These are phyloP conservation scores for Rauvolfia tetraphylla DNA, from an alignment of 257 asterid genomes.

Conservation along the genomic window DNA sequence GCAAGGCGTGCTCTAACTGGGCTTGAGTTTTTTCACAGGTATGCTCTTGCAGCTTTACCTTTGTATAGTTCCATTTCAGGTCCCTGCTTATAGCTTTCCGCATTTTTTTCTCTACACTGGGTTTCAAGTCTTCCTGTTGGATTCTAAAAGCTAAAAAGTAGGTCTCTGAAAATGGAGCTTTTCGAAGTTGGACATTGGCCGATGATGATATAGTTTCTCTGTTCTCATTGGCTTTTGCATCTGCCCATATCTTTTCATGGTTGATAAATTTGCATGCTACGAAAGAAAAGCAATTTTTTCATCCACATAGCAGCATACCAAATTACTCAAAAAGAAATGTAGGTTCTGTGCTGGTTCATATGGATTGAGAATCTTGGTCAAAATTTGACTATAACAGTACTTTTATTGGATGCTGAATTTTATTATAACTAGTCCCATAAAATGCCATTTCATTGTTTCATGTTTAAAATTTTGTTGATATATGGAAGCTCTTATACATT, in stretches of 20 bases:
- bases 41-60: constrained; percentile 15
- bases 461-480: not conserved
- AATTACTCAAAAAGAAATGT: not conserved
- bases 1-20: constrained; percentile 88
- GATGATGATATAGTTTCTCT: not conserved
- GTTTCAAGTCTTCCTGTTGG: not conserved
- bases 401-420: not conserved
- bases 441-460: not conserved
- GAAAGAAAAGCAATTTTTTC: not conserved
- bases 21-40: constrained; percentile 96
- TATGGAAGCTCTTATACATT: not conserved
- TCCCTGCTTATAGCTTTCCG: not conserved
- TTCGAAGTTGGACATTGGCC: not conserved
- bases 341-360: not conserved
- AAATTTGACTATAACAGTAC: not conserved
- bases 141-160: not conserved
- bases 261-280: not conserved
- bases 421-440: not conserved
- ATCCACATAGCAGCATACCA: not conserved
- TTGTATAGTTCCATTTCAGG: constrained; percentile 9
- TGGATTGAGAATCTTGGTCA: not conserved
- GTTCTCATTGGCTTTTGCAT: not conserved
- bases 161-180: not conserved
- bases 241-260: constrained; percentile 1
- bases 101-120: not conserved